These are phyloP conservation scores for Cardamine chenopodiifolia DNA, from an alignment of 345 rosid genomes.

Conservation along the genomic window DNA sequence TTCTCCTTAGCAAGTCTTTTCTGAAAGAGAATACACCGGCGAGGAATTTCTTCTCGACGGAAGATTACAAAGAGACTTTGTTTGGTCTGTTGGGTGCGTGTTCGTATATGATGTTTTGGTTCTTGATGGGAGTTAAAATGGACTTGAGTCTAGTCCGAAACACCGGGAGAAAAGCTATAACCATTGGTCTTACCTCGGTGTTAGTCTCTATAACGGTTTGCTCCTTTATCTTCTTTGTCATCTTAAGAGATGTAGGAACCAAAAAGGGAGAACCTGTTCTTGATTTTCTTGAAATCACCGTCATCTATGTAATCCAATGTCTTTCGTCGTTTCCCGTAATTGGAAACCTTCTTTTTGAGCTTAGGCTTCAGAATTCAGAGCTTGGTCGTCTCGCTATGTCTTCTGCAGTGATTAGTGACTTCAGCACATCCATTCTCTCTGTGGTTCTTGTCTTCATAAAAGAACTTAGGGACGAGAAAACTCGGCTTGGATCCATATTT, in stretches of 20 bases:
- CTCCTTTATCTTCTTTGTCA: conserved; percentile 28
- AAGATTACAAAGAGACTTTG: conserved; percentile 35
- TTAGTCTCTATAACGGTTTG: conserved; percentile 40
- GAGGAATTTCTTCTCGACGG: conserved; percentile 24
- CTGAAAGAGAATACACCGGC: conserved; percentile 25
- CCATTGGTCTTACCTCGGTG: conserved; percentile 42
- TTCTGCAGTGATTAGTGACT: conserved; percentile 48
- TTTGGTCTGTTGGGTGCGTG: conserved; percentile 47
- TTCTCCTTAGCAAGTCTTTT: conserved; percentile 37
- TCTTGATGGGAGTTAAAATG: conserved; percentile 61
- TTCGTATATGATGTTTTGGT: conserved; percentile 51
- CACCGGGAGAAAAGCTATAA: conserved; percentile 37
- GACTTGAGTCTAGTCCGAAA: conserved; percentile 42
- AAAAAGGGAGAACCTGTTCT: conserved; percentile 18
- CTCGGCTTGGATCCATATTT: conserved; percentile 33
- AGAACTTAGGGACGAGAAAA: conserved; percentile 33
- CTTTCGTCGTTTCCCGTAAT: conserved; percentile 50
- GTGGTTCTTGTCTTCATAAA: conserved; percentile 27
- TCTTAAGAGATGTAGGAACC: conserved; percentile 24
- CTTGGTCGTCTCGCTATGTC: conserved; percentile 56
- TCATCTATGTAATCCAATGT: conserved; percentile 36
- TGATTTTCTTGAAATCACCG: not conserved
- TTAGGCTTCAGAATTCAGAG: conserved; percentile 55
- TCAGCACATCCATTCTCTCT: conserved; percentile 22
- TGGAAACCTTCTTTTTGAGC: conserved; percentile 52